phyloP scores from a whole-genome alignment of 306 rosid genomes.

The Vigna hirtella region DNA sequence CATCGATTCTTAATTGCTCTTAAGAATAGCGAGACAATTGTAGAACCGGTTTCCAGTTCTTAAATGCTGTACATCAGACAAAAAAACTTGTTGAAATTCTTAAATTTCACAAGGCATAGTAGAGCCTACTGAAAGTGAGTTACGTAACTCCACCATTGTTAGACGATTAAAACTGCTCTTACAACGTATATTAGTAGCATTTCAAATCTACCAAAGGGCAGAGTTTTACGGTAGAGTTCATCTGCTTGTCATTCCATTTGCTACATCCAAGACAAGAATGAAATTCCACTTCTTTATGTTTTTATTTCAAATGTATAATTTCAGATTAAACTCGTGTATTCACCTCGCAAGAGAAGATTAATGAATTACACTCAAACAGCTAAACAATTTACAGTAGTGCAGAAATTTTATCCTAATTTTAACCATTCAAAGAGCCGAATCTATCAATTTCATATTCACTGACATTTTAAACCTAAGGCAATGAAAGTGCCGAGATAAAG shows the following conservation, averaged over 20 bases:
- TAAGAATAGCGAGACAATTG: no score
- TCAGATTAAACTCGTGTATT: neutral
- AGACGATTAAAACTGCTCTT: no score
- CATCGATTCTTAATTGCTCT: no score
- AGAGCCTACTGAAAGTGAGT: no score
- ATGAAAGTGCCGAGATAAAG: neutral
- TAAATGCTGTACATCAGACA: no score
- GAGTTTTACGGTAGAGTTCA: neutral
- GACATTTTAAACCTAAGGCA: neutral
- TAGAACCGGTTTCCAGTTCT: no score
- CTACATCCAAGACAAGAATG: neutral
- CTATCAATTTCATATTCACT: neutral
- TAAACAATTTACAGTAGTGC: neutral
- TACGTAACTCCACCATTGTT: no score
- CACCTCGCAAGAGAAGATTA: neutral
- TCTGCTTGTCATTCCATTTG: constrained; percentile 13
- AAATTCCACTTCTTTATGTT: neutral
- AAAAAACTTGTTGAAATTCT: no score
- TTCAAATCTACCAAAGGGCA: neutral
- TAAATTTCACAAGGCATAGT: no score
- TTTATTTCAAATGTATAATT: neutral
- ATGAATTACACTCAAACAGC: neutral
- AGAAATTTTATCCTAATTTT: neutral
- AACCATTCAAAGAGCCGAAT: neutral
- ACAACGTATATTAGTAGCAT: neutral